Evolutionary conservation across 1,284 basidiomycete species (phyloP).

Genomic region (Trametes polyzona): DNA sequence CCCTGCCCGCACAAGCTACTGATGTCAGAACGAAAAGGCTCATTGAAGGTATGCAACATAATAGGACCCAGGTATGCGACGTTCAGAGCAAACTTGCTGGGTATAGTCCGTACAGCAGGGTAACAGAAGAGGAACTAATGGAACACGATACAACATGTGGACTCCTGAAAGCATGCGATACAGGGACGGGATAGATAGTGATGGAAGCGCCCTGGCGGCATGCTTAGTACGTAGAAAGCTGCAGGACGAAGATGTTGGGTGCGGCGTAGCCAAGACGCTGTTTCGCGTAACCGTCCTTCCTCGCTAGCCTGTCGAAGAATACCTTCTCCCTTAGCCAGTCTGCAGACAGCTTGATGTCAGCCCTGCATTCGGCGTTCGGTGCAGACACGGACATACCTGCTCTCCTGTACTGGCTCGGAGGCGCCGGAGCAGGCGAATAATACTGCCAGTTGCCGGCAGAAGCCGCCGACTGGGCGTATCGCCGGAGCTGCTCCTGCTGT

Average conservation of each 20-base stretch:
- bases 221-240: slow-evolving; percentile 27
- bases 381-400: slow-evolving; percentile 50
- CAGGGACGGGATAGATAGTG: too few species aligned
- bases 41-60: too few species aligned
- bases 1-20: neutral
- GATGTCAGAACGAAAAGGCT: too few species aligned
- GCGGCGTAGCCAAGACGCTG: slow-evolving; percentile 72
- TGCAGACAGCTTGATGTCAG: slow-evolving; percentile 31
- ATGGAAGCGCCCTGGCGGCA: too few species aligned
- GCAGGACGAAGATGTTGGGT: slow-evolving; percentile 76
- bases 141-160: neutral
- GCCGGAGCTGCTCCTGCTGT: slow-evolving; percentile 70
- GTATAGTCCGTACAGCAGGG: neutral
- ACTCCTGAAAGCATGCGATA: too few species aligned
- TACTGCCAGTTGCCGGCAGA: slow-evolving; percentile 39
- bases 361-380: neutral
- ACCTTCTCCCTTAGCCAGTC: slow-evolving; percentile 77
- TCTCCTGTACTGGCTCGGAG: slow-evolving; percentile 54
- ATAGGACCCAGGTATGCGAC: too few species aligned
- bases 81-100: neutral
- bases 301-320: slow-evolving; percentile 68
- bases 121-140: neutral
- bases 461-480: slow-evolving; percentile 52
- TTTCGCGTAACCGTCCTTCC: slow-evolving; percentile 60
- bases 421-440: slow-evolving; percentile 48